Evolutionary conservation across 75 land plant species (phyloP).

Genomic region (Selaginella tamariscina): DNA sequence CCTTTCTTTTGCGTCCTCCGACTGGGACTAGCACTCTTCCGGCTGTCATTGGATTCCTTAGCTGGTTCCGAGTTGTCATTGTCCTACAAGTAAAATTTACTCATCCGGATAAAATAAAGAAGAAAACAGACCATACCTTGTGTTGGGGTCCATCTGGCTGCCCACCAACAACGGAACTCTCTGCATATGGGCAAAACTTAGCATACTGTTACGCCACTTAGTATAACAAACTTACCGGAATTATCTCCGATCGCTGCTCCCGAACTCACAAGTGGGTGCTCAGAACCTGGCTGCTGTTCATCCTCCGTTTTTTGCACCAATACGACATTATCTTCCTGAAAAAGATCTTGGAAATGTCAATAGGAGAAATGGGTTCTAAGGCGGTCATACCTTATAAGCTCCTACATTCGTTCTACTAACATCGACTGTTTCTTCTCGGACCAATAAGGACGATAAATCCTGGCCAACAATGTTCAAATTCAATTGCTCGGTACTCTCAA

Average conservation of each 20-base stretch:
- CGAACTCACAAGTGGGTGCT: too few relatives aligned
- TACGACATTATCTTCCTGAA: too few relatives aligned
- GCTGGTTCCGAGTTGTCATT: neutral
- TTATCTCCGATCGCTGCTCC: too few relatives aligned
- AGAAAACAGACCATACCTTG: neutral
- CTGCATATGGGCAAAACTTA: too few relatives aligned
- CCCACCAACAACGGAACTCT: neutral
- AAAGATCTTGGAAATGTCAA: too few relatives aligned
- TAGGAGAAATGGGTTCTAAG: too few relatives aligned
- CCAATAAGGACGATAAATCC: neutral
- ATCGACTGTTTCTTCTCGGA: neutral
- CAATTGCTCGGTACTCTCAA: neutral
- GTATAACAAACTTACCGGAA: too few relatives aligned
- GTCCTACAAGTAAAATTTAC: neutral
- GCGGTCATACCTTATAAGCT: neutral
- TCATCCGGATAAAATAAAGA: neutral
- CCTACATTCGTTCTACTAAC: neutral
- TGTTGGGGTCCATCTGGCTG: neutral
- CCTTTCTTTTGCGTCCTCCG: neutral
- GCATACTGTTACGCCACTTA: too few relatives aligned
- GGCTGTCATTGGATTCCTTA: neutral
- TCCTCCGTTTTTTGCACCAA: too few relatives aligned
- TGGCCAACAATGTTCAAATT: neutral
- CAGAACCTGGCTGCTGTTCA: too few relatives aligned
- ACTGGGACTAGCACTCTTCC: neutral